Base-by-base conservation (phyloP, 306 rosid species). In the Quercus cerris region DNA sequence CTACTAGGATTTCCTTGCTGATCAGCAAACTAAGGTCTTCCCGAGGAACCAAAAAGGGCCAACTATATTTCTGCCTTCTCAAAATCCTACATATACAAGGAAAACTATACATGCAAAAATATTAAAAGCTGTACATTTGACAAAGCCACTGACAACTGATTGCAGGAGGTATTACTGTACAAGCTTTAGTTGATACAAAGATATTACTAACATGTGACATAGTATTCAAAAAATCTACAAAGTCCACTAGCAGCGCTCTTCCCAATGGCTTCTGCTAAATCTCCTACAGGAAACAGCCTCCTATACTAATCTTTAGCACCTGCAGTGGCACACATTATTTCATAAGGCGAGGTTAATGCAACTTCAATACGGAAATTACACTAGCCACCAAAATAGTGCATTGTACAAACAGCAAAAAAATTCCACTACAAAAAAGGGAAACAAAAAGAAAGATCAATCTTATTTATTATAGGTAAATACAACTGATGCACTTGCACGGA, bases 41-140 rank as follows among this genome's bases (percentile, higher is more conserved):
- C 68, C 13, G 13, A 22, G 22, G 22, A 67, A 67, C 46, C 49
- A 8, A 33, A 1, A 8, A 33, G 35, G 22, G 75, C 18, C 57
- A 33, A 61, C 19, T 10, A 19, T 13, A 49, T 51, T 19, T 33
- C 44, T n/a, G n/a, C 51, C 54, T 76, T 25, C 20, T 1, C 59
- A 51, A 51, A 38, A 23, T 63, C 5, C 25, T 33, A 18, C 28
- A 69, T 70, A 14, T 77, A 71, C 68, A 54, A n/a, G 51, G 20
- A 6, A 70, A 33, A 35, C 55, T 71, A n/a, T 71, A 62, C 49
- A 11, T 76, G 75, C 73, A 70, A 62, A 22, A 51, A 71, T 54
- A 54, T 25, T 35, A 59, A 61, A 81, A 81, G 63, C 78, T 77
- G 70, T 81, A 77, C 78, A 77, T 51, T n/a, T 59, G 25, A 70